Evolutionary conservation across 208 protist genomes (phyloP).

Genomic region (Crithidia thermophila): DNA sequence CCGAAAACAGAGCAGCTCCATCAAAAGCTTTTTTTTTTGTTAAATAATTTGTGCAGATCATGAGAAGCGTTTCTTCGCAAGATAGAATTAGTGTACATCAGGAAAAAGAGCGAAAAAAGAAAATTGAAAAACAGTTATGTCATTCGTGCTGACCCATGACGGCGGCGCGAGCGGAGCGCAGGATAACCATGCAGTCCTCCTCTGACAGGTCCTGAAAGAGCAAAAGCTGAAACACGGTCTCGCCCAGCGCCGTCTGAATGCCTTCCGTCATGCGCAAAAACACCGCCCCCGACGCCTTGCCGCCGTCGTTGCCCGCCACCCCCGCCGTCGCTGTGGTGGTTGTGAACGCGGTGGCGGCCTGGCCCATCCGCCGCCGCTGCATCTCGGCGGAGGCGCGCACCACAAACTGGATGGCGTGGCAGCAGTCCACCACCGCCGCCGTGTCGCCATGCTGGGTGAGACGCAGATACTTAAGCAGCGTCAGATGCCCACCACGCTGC

Average conservation of each 20-base stretch:
- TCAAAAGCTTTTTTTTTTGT: not conserved
- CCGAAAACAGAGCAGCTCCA: not conserved
- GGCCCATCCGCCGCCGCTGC: conserved; percentile 28
- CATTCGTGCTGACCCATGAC: conserved; percentile 3
- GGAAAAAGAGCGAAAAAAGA: not conserved
- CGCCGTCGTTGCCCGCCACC: not conserved
- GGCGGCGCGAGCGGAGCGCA: conserved; percentile 48
- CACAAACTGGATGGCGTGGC: conserved; percentile 70
- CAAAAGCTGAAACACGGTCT: conserved; percentile 61
- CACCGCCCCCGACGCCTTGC: conserved; percentile 13
- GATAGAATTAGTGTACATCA: not conserved
- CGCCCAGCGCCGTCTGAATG: conserved; percentile 61
- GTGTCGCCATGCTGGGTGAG: conserved; percentile 57
- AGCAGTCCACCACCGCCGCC: conserved; percentile 66
- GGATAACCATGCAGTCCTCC: conserved; percentile 62
- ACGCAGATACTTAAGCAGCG: conserved; percentile 79
- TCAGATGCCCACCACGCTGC: conserved; percentile 68
- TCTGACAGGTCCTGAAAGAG: conserved; percentile 74
- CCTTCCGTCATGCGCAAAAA: conserved; percentile 54
- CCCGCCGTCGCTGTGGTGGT: not conserved
- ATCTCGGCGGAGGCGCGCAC: conserved; percentile 45
- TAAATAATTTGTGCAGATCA: not conserved
- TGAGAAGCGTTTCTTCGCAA: too few species aligned
- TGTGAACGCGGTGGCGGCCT: too few species aligned
- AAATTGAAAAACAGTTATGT: not conserved